Evolutionary conservation across 1,139 yeast species (phyloP).

Genomic region (Scheffersomyces cryptocercus): DNA sequence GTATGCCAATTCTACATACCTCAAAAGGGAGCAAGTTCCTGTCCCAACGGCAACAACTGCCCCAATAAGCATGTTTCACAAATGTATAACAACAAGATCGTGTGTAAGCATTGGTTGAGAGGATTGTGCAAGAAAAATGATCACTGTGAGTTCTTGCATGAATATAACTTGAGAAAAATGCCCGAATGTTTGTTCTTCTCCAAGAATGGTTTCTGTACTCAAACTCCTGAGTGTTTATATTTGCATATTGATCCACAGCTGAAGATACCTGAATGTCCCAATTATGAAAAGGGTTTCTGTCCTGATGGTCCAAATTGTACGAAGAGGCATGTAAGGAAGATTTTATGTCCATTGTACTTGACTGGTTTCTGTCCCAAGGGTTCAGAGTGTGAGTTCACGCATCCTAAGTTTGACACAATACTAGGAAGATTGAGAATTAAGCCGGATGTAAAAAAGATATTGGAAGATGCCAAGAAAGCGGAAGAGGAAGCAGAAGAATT

Average conservation of each 20-base stretch:
- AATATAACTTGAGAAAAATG: constrained; percentile 90
- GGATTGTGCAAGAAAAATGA: constrained; percentile 97
- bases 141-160: constrained; percentile 95
- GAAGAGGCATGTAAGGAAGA: constrained; percentile 76
- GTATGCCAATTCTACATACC: constrained; percentile 74
- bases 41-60: constrained; percentile 84
- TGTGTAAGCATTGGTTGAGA: constrained; percentile 97
- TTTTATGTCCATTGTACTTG: constrained; percentile 78
- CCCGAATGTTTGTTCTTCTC: constrained; percentile 93
- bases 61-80: constrained; percentile 88
- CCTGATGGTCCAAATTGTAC: constrained; percentile 88
- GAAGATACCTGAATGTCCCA: constrained; percentile 83
- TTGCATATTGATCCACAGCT: constrained; percentile 88
- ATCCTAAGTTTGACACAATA: constrained; percentile 57
- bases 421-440: constrained; percentile 49
- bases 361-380: constrained; percentile 93
- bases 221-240: constrained; percentile 91
- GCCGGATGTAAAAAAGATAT: constrained; percentile 35
- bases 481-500: neutral
- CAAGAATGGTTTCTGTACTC: constrained; percentile 90
- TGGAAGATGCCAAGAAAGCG: neutral
- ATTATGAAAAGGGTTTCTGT: constrained; percentile 87
- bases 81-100: constrained; percentile 77
- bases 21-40: constrained; percentile 58
- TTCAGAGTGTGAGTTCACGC: constrained; percentile 57